phyloP scores from a whole-genome alignment of 768 basidiomycete genomes.

The Pisolithus orientalis region DNA sequence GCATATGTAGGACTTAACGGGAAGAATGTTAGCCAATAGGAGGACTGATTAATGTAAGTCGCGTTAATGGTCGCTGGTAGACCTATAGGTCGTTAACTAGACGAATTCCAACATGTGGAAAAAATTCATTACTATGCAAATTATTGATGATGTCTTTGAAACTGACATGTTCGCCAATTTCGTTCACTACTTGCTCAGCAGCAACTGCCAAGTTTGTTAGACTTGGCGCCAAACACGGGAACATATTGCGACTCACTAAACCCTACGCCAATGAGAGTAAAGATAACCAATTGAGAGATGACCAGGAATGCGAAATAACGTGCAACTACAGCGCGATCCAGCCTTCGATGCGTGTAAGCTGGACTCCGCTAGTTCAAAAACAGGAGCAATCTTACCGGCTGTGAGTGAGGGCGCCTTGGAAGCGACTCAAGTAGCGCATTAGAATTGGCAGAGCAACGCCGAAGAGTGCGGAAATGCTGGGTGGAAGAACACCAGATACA shows the following conservation, averaged over 20 bases:
- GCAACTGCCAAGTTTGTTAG: constrained; percentile 19
- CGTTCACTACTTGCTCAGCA: constrained; percentile 35
- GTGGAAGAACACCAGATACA: constrained; percentile 89
- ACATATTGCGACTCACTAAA: constrained; percentile 54
- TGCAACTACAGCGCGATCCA: constrained; percentile 88
- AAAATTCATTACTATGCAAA: constrained; percentile 32
- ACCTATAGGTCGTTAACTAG: constrained; percentile 1
- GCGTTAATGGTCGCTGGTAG: constrained; percentile 69
- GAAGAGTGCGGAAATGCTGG: constrained; percentile 81
- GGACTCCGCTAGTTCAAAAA: not conserved
- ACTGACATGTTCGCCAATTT: constrained; percentile 43
- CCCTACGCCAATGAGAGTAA: constrained; percentile 85
- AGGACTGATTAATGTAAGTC: constrained; percentile 88
- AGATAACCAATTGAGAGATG: constrained; percentile 89
- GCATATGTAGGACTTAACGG: constrained; percentile 49
- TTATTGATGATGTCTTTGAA: constrained; percentile 40
- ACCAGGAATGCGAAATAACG: constrained; percentile 93
- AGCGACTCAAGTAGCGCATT: constrained; percentile 77
- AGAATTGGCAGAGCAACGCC: constrained; percentile 87
- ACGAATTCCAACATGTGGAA: not conserved
- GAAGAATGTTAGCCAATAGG: constrained; percentile 92
- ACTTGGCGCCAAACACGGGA: not conserved
- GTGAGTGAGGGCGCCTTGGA: constrained; percentile 48
- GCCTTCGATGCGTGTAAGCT: constrained; percentile 36
- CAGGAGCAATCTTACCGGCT: constrained; percentile 18